Conservation (phyloP, 257 asterid genomes). For the Catharanthus roseus region DNA sequence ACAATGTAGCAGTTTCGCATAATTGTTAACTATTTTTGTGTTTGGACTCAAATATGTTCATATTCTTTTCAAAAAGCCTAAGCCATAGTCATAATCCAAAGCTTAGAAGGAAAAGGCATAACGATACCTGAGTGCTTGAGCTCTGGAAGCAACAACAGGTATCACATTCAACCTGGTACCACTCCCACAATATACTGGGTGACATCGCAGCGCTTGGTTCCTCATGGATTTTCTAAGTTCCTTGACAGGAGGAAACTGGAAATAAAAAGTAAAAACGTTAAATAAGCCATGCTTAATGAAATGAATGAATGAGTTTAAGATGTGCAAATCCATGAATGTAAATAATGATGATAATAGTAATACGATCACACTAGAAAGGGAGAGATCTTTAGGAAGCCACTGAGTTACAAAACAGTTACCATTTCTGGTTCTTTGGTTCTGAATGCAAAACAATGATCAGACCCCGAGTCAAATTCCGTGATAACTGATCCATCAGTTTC, state of each 20-base stretch:
- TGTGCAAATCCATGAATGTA: neutral
- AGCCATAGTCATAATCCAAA: neutral
- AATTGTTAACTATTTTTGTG: neutral
- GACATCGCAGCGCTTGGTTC: conserved; percentile 71
- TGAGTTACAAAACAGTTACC: conserved; percentile 26
- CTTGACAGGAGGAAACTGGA: conserved; percentile 59
- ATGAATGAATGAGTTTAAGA: neutral
- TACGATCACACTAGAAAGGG: neutral
- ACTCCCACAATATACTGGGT: conserved; percentile 45
- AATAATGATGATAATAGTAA: neutral
- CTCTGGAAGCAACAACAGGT: conserved; percentile 75
- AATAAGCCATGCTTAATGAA: neutral
- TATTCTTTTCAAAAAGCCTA: neutral
- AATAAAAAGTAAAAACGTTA: neutral
- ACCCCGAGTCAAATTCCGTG: conserved; percentile 49
- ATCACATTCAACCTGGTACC: conserved; percentile 55
- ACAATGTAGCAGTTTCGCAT: neutral
- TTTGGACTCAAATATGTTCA: neutral
- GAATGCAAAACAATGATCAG: conserved; percentile 52
- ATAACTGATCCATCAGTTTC: conserved; percentile 35
- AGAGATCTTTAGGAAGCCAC: neutral
- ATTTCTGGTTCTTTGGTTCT: conserved; percentile 38
- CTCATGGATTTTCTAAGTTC: conserved; percentile 59
- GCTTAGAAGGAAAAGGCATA: neutral
- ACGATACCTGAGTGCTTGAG: conserved; percentile 65